Evolutionary conservation across 495 filamentous ascomycete genomes (phyloP).

Genomic region (Aspergillus coremiiformis): DNA sequence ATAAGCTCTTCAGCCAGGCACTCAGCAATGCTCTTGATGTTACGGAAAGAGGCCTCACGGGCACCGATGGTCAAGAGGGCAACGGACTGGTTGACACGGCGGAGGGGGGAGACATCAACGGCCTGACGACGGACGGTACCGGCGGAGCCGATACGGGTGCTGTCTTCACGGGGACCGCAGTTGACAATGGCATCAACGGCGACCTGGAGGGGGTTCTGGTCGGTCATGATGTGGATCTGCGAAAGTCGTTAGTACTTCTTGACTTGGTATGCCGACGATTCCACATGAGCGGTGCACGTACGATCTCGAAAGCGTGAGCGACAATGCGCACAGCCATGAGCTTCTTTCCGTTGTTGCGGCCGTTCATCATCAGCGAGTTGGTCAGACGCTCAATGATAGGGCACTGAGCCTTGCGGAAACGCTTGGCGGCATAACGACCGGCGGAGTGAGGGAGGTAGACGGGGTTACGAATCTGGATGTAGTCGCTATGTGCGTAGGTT

Average conservation of each 20-base stretch:
- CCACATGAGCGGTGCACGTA: slow-evolving; percentile 44
- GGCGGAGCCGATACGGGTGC: slow-evolving; percentile 96
- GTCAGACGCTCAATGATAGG: slow-evolving; percentile 99
- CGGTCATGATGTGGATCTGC: slow-evolving; percentile 99
- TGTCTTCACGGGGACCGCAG: slow-evolving; percentile 99
- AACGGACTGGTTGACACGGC: slow-evolving; percentile 99
- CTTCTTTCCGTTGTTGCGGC: slow-evolving; percentile 99
- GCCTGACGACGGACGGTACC: slow-evolving; percentile 99
- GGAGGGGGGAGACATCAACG: slow-evolving; percentile 98
- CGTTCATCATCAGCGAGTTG: slow-evolving; percentile 99
- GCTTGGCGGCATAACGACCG: slow-evolving; percentile 97
- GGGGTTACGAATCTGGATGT: slow-evolving; percentile 97
- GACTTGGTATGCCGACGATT: background rate
- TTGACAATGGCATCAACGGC: slow-evolving; percentile 99
- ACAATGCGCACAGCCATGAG: slow-evolving; percentile 99
- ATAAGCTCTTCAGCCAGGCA: slow-evolving; percentile 99
- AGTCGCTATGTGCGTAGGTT: slow-evolving; percentile 61
- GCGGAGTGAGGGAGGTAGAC: slow-evolving; percentile 99
- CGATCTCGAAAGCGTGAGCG: slow-evolving; percentile 97
- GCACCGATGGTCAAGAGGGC: slow-evolving; percentile 95
- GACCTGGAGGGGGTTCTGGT: slow-evolving; percentile 99
- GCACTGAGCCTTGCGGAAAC: slow-evolving; percentile 99
- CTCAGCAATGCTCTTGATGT: slow-evolving; percentile 98
- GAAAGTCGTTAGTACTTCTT: slow-evolving; percentile 2
- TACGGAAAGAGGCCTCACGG: slow-evolving; percentile 94